Evolutionary conservation across 768 basidiomycete species (phyloP), one percentile per base, ranked within the genome.

Genomic region (Calocybe indica): DNA sequence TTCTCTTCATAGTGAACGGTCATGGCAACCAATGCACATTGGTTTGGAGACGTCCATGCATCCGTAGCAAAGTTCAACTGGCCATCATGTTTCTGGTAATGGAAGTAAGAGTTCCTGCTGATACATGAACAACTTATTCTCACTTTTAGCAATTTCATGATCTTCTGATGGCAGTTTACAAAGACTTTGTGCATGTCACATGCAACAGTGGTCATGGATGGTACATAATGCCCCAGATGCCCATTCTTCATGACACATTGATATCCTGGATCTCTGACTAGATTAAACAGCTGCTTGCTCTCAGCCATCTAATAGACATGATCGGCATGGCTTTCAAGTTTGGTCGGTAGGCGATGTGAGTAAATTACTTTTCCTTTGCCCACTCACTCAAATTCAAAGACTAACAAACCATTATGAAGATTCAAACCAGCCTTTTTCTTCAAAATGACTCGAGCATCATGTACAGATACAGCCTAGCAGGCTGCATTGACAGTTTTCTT

Each of bases 251-350:
- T 69, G 13, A 68, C 47, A 10, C 15, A 53, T 10, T 49, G 33
- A 43, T 66, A 72, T 0, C 59, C 66, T 0, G 52, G 45, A 45
- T 75, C 68, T 8, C 64, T 52, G 5, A 71, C 59, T 13, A 71
- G 69, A 0, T 51, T 48, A 46, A 71, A 67, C 0, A 70, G 71
- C 0, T 60, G 57, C 7, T 57, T 41, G 34, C 55, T 63, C 37
- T 69, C 60, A 0, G 66, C 40, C 0, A 72, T 53, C 73, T 72
- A 75, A 0, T 55, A 53, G 0, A 72, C 68, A 37, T 67, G 51
- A 22, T 65, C 47, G 0, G 60, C 63, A 12, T 62, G 67, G 29
- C 57, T 49, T 47, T 67, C 61, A 2, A 52, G 49, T 37, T 51
- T 51, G 31, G 57, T 62, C 45, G 57, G 58, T 22, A 55, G 59